phyloP scores from a whole-genome alignment of 805 yeast species.

The Scheffersomyces stipitis region DNA sequence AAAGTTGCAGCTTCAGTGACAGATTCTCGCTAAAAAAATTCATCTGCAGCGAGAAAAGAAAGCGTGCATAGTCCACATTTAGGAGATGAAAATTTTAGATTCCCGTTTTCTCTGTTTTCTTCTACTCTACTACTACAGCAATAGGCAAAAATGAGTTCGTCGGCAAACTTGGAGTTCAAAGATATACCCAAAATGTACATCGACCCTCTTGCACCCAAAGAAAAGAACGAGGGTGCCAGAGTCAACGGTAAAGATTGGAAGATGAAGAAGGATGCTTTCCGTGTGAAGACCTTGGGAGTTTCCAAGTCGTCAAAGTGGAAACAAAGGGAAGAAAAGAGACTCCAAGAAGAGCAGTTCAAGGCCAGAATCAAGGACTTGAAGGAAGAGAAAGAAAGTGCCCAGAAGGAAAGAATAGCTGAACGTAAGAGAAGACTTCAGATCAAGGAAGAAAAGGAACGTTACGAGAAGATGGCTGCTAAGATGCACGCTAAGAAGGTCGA shows the following conservation, averaged over 20 bases:
- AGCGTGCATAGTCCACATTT: no score
- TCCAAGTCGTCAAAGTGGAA: slow-evolving; percentile 54
- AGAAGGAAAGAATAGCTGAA: slow-evolving; percentile 51
- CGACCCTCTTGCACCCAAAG: slow-evolving; percentile 33
- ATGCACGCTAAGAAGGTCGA: slow-evolving; percentile 93
- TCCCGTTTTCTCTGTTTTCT: no score
- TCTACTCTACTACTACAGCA: no score
- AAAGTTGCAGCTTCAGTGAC: no score
- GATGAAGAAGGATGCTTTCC: slow-evolving; percentile 62
- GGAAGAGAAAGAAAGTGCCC: slow-evolving; percentile 70
- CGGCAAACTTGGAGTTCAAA: slow-evolving; percentile 24
- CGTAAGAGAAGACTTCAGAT: slow-evolving; percentile 73
- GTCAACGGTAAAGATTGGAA: slow-evolving; percentile 78
- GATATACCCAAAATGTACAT: slow-evolving; percentile 37
- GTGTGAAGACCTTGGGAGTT: slow-evolving; percentile 62
- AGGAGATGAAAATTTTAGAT: no score
- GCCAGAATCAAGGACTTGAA: slow-evolving; percentile 69
- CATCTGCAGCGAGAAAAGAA: no score
- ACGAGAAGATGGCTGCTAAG: slow-evolving; percentile 74
- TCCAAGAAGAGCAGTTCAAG: slow-evolving; percentile 65
- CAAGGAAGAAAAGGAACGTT: slow-evolving; percentile 87
- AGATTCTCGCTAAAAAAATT: no score
- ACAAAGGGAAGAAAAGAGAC: slow-evolving; percentile 62
- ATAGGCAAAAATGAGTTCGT: slow-evolving; percentile 28
- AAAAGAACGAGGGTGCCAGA: slow-evolving; percentile 46